Evolutionary conservation across 169 alveolate genomes (phyloP), one percentile per base, ranked within the genome.

Genomic region (Plasmodium cynomolgi): DNA sequence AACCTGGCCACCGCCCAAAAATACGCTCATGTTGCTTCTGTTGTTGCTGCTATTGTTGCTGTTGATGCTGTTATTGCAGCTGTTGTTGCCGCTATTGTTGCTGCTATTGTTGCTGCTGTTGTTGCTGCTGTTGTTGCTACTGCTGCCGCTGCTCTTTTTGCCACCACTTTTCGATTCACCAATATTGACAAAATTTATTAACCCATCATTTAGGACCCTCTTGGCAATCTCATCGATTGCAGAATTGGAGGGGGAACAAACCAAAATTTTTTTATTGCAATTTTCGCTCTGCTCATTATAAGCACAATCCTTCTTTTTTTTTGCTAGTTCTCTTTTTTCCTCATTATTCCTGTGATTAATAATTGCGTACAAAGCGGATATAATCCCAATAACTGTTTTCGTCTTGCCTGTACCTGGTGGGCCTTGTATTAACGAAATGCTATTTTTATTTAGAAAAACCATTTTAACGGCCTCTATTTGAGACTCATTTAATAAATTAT

Each of bases 381-480:
- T 93, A 26, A 98, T 95, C 39, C 99, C 99, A 34, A 98, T 93
- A 54, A 99, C 98, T 0, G 99, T 98, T 80, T 98, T 98, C 1
- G 99, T 99, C 95, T 99, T 99, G 15, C 99, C 99, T 15, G 99
- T 98, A 9, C 99, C 99, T n/a, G 99, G 99, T 7, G 99, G 99
- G 1, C 99, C 99, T 86, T 99, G 99, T 29, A 98, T 97, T 23
- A 99, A 96, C 37, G 99, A 86, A 50, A 86, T 86, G 44, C 44
- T 75, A 86, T 86, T 86, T 80, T 90, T 90, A 81, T 90, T 90
- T 81, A 68, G 73, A 31, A 90, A 81, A 81, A 90, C 91, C 83
- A 90, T 80, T 90, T 90, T 90, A 17, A 90, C 91, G 26, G 94
- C 94, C 34, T 90, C 91, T 20, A 90, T 81, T 80, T 90, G 94